Percentiles rank a stretch among this genome's conserved stretches.
Evolutionary conservation across 2,329 filamentous ascomycete species (phyloP).

Genomic region (Ceratocystis lukuohia): DNA sequence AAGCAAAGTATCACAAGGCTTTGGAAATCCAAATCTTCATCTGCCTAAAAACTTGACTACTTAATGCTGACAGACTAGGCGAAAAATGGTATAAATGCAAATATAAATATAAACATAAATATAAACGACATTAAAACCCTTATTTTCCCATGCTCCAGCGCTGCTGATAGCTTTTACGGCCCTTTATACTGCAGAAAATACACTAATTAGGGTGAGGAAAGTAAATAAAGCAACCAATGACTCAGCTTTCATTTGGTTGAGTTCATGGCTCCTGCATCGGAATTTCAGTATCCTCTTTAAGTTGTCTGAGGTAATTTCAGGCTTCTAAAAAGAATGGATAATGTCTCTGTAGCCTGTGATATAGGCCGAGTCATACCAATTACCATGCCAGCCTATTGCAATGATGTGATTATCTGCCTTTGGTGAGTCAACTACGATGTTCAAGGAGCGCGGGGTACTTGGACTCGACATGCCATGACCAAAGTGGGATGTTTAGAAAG

Average conservation of each 20-base stretch:
- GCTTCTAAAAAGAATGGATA: background rate
- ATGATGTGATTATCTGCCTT: background rate
- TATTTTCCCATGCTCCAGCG: background rate
- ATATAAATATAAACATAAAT: background rate
- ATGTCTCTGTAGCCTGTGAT: background rate
- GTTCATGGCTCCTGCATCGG: slow-evolving; percentile 17
- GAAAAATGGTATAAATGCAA: background rate
- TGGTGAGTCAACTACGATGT: background rate
- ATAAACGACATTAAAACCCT: background rate
- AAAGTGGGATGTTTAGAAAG: background rate
- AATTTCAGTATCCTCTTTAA: background rate
- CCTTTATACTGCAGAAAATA: slow-evolving; percentile 5
- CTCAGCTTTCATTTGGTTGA: slow-evolving; percentile 15
- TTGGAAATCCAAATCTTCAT: slow-evolving; percentile 15
- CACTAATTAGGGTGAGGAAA: background rate
- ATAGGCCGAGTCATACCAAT: background rate
- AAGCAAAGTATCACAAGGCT: slow-evolving; percentile 12
- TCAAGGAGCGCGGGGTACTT: background rate
- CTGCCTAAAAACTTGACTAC: background rate
- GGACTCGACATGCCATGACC: too few species aligned
- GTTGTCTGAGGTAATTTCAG: background rate
- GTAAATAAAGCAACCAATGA: slow-evolving; percentile 15
- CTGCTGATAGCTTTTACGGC: slow-evolving; percentile 5
- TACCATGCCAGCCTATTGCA: too few species aligned
- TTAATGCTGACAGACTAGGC: background rate